Evolutionary conservation across 2,329 filamentous ascomycete genomes (phyloP).

Genomic region (Fusarium sp.): DNA sequence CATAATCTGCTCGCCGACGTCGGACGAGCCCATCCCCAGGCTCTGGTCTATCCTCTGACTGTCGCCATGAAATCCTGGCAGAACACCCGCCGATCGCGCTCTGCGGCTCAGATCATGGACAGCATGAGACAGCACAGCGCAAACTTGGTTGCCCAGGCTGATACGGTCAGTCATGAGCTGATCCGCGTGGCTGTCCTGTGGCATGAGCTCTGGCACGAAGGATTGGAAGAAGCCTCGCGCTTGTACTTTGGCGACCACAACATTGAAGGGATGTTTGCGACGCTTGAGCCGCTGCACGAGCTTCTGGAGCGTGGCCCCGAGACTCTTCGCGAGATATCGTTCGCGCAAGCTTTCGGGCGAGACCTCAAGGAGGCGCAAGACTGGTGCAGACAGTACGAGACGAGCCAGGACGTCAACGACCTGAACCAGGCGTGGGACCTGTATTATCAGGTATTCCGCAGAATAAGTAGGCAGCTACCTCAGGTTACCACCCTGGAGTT

Average conservation of each 20-base stretch:
- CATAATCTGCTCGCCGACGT: conserved; percentile 94
- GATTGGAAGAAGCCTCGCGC: conserved; percentile 92
- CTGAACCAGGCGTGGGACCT: conserved; percentile 99
- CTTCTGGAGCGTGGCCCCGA: conserved; percentile 91
- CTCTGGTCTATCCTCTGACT: conserved; percentile 94
- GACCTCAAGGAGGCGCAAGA: conserved; percentile 95
- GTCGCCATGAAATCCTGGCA: conserved; percentile 96
- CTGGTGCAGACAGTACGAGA: conserved; percentile 93
- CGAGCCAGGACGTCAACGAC: conserved; percentile 90
- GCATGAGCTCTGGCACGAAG: conserved; percentile 99
- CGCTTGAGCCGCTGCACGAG: conserved; percentile 88
- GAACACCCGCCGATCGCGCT: conserved; percentile 83
- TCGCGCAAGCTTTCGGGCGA: conserved; percentile 95
- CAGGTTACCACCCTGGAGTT: conserved; percentile 93
- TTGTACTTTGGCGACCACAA: conserved; percentile 98
- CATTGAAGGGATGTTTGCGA: conserved; percentile 96
- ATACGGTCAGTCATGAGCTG: conserved; percentile 93
- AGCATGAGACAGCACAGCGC: conserved; percentile 96
- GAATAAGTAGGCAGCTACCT: conserved; percentile 91
- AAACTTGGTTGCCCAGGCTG: conserved; percentile 92
- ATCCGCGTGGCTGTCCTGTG: conserved; percentile 97
- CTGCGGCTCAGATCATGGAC: conserved; percentile 94
- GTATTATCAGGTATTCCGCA: conserved; percentile 98
- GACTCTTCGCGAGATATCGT: conserved; percentile 94
- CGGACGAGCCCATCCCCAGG: conserved; percentile 93